Conservation (phyloP, 768 basidiomycete genomes). For the Serendipita vermifera region DNA sequence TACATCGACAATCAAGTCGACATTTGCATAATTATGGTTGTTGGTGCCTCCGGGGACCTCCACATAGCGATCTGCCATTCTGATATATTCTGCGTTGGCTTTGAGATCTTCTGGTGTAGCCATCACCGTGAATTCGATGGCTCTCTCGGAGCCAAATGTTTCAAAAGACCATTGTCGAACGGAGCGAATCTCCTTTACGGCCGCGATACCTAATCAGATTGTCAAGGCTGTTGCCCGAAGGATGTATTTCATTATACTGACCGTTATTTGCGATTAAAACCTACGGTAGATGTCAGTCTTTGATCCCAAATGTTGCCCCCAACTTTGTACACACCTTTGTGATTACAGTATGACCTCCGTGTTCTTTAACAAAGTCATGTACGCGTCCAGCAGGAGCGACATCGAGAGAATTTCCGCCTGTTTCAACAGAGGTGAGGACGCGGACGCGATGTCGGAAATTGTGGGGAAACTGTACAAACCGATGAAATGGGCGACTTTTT, state of each 20-base stretch:
- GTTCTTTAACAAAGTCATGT: conserved; percentile 75
- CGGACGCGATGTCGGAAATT: conserved; percentile 12
- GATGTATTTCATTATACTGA: conserved; percentile 22
- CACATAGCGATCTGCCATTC: conserved; percentile 98
- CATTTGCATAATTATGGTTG: conserved; percentile 99
- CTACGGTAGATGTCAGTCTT: conserved; percentile 37
- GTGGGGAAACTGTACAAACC: conserved; percentile 26
- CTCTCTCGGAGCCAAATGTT: conserved; percentile 91
- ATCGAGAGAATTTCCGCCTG: conserved; percentile 88
- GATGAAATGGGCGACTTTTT: conserved; percentile 51
- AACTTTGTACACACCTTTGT: conserved; percentile 63
- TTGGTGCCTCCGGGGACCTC: conserved; percentile 97
- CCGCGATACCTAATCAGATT: conserved; percentile 69
- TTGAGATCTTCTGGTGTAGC: conserved; percentile 97
- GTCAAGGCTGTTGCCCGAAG: conserved; percentile 16
- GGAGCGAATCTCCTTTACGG: conserved; percentile 97
- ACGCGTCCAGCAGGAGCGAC: conserved; percentile 67
- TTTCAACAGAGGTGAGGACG: conserved; percentile 9
- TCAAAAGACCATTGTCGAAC: conserved; percentile 99
- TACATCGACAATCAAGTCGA: conserved; percentile 96
- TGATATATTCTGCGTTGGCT: conserved; percentile 98
- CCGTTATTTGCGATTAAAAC: conserved; percentile 99
- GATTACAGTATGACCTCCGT: conserved; percentile 97
- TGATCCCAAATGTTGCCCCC: too few species aligned
- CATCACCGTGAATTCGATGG: conserved; percentile 98